Evolutionary conservation across 2,329 filamentous ascomycete species (phyloP).

Genomic region (Scedosporium aurantiacum): DNA sequence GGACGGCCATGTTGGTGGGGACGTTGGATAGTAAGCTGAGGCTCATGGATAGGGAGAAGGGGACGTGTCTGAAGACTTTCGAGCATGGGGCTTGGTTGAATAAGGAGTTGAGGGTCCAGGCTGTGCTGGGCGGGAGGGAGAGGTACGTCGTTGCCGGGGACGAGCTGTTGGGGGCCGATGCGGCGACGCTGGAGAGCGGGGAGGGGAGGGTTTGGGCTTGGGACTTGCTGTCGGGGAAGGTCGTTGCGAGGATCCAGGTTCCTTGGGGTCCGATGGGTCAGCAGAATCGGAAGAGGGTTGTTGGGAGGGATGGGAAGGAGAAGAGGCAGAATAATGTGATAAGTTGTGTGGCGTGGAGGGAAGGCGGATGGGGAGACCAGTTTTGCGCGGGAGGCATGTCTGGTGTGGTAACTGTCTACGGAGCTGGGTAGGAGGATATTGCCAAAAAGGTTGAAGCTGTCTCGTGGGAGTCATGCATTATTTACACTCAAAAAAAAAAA

Average conservation of each 20-base stretch:
- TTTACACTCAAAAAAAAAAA: neutral
- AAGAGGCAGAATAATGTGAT: constrained; percentile 49
- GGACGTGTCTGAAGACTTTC: constrained; percentile 64
- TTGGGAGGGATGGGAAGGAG: constrained; percentile 50
- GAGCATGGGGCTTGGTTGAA: constrained; percentile 48
- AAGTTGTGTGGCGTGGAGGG: constrained; percentile 52
- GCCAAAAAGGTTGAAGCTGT: too few relatives aligned
- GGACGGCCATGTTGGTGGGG: constrained; percentile 62
- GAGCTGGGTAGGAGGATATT: constrained; percentile 14
- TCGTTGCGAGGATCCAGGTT: constrained; percentile 49
- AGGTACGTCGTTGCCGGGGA: constrained; percentile 71
- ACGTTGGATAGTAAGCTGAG: constrained; percentile 66
- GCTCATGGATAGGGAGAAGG: constrained; percentile 68
- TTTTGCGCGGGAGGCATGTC: constrained; percentile 56
- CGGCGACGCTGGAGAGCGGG: constrained; percentile 13
- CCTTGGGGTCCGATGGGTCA: constrained; percentile 44
- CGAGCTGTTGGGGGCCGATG: constrained; percentile 38
- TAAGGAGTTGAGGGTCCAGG: constrained; percentile 61
- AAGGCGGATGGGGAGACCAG: constrained; percentile 51
- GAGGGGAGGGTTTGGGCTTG: constrained; percentile 64
- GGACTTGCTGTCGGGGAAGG: constrained; percentile 68
- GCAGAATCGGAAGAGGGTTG: constrained; percentile 36
- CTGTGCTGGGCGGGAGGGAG: constrained; percentile 64
- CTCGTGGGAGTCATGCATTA: too few relatives aligned
- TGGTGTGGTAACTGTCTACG: constrained; percentile 54